Evolutionary conservation across 83 land plant species (phyloP), one percentile per base, ranked within the genome.

Genomic region (Picea abies): DNA sequence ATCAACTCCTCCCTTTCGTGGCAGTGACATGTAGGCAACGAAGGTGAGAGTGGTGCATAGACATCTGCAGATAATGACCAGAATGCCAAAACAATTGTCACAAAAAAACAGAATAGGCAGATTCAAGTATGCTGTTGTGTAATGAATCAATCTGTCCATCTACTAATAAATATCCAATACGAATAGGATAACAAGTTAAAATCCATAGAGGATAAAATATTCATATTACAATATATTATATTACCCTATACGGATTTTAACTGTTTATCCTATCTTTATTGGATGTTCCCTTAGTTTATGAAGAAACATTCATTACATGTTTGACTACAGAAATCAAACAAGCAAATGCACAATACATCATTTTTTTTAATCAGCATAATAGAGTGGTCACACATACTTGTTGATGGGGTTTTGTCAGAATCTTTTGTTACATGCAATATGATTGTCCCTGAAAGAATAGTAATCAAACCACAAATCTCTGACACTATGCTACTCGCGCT

Each of bases 341-440:
- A 20, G 23, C n/a, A 52, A 16, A 71, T 12, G 22, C 25, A 44
- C 2, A 6, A 9, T 73, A 5, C n/a, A 73, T 73, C 22, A 71
- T 73, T 22, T 17, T 52, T 44, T 70, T 12, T 2, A 11, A 41
- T 41, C 19, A 73, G 52, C 58, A 10, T 73, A 22, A 73, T 73
- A 44, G 77, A 73, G 47, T 8, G 16, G 9, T 16, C 39, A 3
- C 39, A 9, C 66, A 63, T 84, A 84, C 92, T 87, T 85, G 85
- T 61, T 63, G 35, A 25, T 12, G 84, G 32, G 47, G 87, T 83
- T 17, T 86, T 64, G 70, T 86, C 90, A 26, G 89, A 90, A 39
- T 94, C 95, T 79, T 92, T 94, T 35, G 97, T 92, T 71, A 86
- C 82, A 82, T 92, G 97, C 85, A 94, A 80, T n/a, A 94, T 77